Conservation (phyloP, 352 stramenopile genomes). For the Ophiocytium majus region DNA sequence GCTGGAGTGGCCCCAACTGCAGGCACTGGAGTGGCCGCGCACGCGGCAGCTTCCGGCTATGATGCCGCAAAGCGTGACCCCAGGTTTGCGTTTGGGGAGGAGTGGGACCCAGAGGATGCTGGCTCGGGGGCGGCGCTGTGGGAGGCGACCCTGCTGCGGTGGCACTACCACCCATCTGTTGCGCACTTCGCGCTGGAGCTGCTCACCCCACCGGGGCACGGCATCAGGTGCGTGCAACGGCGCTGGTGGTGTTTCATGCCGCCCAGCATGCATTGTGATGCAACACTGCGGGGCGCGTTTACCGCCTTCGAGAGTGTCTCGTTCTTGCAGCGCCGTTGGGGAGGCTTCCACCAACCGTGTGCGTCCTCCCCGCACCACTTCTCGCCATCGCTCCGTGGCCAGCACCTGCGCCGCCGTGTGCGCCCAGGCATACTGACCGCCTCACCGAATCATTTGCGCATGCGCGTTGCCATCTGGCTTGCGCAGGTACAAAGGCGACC, state of each 20-base stretch:
- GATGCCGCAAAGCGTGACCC: constrained; percentile 80
- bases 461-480: no score
- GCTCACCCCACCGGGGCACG: constrained; percentile 45
- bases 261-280: no score
- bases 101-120: neutral
- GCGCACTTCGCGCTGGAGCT: constrained; percentile 79
- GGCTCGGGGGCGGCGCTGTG: constrained; percentile 65
- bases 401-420: no score
- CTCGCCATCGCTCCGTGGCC: no score
- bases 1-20: neutral
- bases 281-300: no score
- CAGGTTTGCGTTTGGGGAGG: constrained; percentile 63
- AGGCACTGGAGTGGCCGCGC: neutral
- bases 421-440: no score
- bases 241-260: no score
- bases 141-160: constrained; percentile 82
- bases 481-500: constrained; percentile 88
- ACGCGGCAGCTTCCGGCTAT: constrained; percentile 60
- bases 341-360: no score
- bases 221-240: constrained; percentile 57
- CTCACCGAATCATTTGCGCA: no score
- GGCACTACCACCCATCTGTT: constrained; percentile 96
- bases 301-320: no score
- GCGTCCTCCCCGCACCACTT: no score
- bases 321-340: no score